Conservation (phyloP, 306 rosid genomes). For the Alnus glutinosa region DNA sequence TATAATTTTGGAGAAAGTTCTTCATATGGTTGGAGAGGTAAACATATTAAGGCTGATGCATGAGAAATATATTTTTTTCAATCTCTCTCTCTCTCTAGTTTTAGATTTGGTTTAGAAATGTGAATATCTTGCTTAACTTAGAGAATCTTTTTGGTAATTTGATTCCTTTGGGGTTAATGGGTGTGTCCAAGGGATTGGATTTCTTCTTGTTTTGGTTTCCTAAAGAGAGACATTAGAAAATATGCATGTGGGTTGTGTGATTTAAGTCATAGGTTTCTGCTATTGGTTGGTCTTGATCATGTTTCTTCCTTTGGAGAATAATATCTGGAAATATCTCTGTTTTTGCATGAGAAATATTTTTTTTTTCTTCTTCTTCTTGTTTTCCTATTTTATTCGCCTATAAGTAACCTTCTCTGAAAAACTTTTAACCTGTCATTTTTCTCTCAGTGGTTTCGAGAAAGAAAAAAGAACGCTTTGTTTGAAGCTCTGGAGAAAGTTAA, state of each 20-base stretch:
- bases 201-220: not conserved
- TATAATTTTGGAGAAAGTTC: constrained; percentile 58
- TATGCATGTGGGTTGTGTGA: not conserved
- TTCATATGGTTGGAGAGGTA: constrained; percentile 69
- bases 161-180: not conserved
- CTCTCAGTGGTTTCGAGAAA: constrained; percentile 59
- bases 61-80: not conserved
- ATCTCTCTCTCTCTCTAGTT: not conserved
- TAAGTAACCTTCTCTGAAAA: not conserved
- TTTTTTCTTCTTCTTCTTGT: not conserved
- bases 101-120: not conserved
- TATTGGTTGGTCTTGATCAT: not conserved
- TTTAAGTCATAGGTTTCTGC: not conserved
- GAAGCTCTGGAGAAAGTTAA: constrained; percentile 95
- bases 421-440: not conserved
- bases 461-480: constrained; percentile 60
- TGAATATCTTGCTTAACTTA: not conserved
- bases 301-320: not conserved
- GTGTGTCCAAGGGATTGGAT: not conserved
- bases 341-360: too few relatives aligned
- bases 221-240: not conserved
- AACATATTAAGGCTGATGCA: not conserved
- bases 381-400: not conserved
- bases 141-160: not conserved
- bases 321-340: not conserved